Conservation (phyloP, 2,329 filamentous ascomycete species). For the Cercospora sojina region DNA sequence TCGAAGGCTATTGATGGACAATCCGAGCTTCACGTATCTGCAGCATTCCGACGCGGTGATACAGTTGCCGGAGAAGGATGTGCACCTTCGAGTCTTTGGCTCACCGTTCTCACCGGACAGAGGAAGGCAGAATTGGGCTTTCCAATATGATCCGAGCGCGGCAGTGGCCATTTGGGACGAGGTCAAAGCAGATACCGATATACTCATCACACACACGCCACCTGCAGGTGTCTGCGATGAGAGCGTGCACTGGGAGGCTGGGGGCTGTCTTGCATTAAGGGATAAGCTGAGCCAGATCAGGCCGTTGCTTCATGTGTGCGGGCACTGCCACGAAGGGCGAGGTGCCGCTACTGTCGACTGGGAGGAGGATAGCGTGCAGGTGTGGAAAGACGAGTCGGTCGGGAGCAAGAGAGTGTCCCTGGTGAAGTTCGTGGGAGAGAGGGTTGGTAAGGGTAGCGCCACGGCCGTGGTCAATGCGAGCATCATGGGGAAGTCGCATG, state of each 20-base stretch:
- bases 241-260: slow-evolving; percentile 40
- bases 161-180: slow-evolving; percentile 56
- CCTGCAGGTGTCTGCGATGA: slow-evolving; percentile 59
- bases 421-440: slow-evolving; percentile 58
- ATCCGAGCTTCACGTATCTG: slow-evolving; percentile 63
- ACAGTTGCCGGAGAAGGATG: slow-evolving; percentile 59
- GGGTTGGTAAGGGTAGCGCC: slow-evolving; percentile 56
- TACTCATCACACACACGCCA: slow-evolving; percentile 71
- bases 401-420: slow-evolving; percentile 62
- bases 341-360: slow-evolving; percentile 64
- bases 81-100: slow-evolving; percentile 66
- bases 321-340: slow-evolving; percentile 69
- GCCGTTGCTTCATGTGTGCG: slow-evolving; percentile 66
- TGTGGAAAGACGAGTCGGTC: slow-evolving; percentile 61
- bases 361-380: slow-evolving; percentile 34
- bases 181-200: slow-evolving; percentile 62
- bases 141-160: slow-evolving; percentile 55
- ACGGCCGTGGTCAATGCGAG: slow-evolving; percentile 81
- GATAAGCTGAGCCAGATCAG: slow-evolving; percentile 59
- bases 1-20: slow-evolving; percentile 51
- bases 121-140: slow-evolving; percentile 58
- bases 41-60: slow-evolving; percentile 58
- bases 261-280: slow-evolving; percentile 62
- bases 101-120: slow-evolving; percentile 62
- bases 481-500: slow-evolving; percentile 65